These are phyloP conservation scores for Vicia sativa DNA, from an alignment of 306 rosid genomes.

Conservation along the genomic window DNA sequence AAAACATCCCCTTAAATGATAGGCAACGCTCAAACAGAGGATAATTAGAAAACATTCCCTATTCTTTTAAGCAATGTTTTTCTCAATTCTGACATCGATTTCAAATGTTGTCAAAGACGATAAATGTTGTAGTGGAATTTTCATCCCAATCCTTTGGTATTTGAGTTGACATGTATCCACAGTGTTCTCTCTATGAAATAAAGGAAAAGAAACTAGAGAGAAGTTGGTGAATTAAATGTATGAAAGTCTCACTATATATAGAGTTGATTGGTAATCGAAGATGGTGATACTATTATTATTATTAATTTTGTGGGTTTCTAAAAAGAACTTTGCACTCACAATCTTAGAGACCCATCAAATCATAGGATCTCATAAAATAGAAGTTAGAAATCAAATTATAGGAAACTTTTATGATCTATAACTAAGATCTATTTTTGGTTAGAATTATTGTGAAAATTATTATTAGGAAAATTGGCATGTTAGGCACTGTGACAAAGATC, in stretches of 20 bases:
- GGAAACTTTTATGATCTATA: too few species aligned
- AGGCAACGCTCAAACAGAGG: too few species aligned
- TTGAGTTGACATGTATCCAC: conserved; percentile 40
- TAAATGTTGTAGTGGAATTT: too few species aligned
- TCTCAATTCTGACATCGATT: too few species aligned
- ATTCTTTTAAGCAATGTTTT: too few species aligned
- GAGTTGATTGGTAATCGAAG: background rate
- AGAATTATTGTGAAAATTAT: background rate
- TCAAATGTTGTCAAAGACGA: too few species aligned
- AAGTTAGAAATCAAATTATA: background rate
- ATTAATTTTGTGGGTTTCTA: background rate
- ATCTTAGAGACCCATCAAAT: too few species aligned
- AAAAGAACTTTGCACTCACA: background rate
- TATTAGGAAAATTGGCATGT: conserved; percentile 37
- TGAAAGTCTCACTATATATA: conserved; percentile 38
- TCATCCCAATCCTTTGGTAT: conserved; percentile 38
- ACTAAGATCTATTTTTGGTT: too few species aligned
- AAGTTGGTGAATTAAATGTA: conserved; percentile 14
- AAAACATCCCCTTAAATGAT: too few species aligned
- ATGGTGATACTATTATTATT: background rate
- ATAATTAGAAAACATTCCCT: too few species aligned
- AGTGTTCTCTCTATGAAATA: background rate
- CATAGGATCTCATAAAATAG: background rate
- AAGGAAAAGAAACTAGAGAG: conserved; percentile 7
- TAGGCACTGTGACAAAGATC: background rate